Conservation (phyloP, 2,329 filamentous ascomycete species). For the Knoxdaviesia proteae region DNA sequence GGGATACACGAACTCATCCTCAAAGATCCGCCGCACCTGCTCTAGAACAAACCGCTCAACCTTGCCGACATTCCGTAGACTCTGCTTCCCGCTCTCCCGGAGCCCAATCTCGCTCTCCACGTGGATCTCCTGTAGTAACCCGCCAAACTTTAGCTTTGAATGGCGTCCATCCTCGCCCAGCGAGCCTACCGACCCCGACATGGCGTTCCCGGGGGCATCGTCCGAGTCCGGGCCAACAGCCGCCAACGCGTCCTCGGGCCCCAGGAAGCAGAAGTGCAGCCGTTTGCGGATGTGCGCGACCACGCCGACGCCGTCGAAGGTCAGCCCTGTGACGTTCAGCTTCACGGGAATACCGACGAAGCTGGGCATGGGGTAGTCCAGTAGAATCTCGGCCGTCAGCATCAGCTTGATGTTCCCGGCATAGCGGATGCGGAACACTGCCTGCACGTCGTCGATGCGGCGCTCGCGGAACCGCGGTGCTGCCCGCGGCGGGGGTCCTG, state of each 20-base stretch:
- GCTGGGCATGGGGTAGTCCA: slow-evolving; percentile 96
- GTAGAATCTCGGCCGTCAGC: slow-evolving; percentile 80
- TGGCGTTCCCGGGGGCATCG: slow-evolving; percentile 8
- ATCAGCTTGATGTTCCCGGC: slow-evolving; percentile 71
- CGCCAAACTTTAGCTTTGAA: slow-evolving; percentile 31
- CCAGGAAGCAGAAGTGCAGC: slow-evolving; percentile 86
- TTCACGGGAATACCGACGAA: slow-evolving; percentile 92
- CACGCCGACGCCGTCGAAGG: slow-evolving; percentile 87
- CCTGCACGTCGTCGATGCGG: slow-evolving; percentile 70
- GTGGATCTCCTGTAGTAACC: slow-evolving; percentile 73
- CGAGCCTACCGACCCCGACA: not conserved
- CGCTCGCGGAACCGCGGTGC: slow-evolving; percentile 43
- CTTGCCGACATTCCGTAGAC: slow-evolving; percentile 94
- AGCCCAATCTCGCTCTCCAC: slow-evolving; percentile 97
- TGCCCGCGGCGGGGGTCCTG: too few species aligned
- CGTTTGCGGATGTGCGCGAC: slow-evolving; percentile 75
- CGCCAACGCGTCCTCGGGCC: slow-evolving; percentile 72
- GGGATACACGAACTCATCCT: slow-evolving; percentile 95
- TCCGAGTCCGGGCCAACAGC: slow-evolving; percentile 33
- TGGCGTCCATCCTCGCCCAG: slow-evolving; percentile 3
- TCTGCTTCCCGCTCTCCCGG: slow-evolving; percentile 77
- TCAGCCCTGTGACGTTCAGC: slow-evolving; percentile 82
- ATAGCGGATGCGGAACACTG: slow-evolving; percentile 80
- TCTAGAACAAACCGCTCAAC: slow-evolving; percentile 95
- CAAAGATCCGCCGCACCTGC: slow-evolving; percentile 89